phyloP scores from a whole-genome alignment of 163 green algal species.

The Coccomyxa subellipsoidea region DNA sequence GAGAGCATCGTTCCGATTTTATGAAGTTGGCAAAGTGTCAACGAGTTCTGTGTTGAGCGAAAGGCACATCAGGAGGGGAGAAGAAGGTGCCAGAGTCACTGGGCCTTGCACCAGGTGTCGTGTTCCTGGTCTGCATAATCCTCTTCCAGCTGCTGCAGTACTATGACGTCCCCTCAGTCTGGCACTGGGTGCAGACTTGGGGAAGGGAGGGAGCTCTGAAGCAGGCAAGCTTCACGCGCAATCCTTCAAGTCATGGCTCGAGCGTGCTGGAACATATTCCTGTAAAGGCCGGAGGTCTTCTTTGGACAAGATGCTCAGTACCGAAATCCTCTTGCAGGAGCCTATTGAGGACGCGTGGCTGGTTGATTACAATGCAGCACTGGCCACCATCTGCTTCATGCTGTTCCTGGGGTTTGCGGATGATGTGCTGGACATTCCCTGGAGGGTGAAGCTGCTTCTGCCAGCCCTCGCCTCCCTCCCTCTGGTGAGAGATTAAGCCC shows the following conservation, averaged over 20 bases:
- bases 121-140: slow-evolving; percentile 91
- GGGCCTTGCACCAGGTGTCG: slow-evolving; percentile 81
- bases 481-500: too few relatives aligned
- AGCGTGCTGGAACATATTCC: neutral
- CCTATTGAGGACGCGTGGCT: slow-evolving; percentile 74
- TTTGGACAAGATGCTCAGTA: too few relatives aligned
- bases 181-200: slow-evolving; percentile 44
- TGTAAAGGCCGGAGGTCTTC: neutral
- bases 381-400: slow-evolving; percentile 98
- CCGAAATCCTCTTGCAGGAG: slow-evolving; percentile 21
- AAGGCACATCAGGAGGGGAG: slow-evolving; percentile 53
- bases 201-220: slow-evolving; percentile 16
- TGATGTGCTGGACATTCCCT: slow-evolving; percentile 98
- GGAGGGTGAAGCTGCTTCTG: slow-evolving; percentile 95
- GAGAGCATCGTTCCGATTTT: too few relatives aligned
- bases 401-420: slow-evolving; percentile 97
- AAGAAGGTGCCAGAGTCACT: slow-evolving; percentile 85
- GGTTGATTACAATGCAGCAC: slow-evolving; percentile 96
- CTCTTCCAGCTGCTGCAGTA: slow-evolving; percentile 91
- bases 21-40: too few relatives aligned
- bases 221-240: too few relatives aligned
- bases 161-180: slow-evolving; percentile 62
- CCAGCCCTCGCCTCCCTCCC: slow-evolving; percentile 86
- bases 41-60: too few relatives aligned
- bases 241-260: too few relatives aligned